Conservation (phyloP, 371 early-diverging fungal species). For the Mortierella sp. region DNA sequence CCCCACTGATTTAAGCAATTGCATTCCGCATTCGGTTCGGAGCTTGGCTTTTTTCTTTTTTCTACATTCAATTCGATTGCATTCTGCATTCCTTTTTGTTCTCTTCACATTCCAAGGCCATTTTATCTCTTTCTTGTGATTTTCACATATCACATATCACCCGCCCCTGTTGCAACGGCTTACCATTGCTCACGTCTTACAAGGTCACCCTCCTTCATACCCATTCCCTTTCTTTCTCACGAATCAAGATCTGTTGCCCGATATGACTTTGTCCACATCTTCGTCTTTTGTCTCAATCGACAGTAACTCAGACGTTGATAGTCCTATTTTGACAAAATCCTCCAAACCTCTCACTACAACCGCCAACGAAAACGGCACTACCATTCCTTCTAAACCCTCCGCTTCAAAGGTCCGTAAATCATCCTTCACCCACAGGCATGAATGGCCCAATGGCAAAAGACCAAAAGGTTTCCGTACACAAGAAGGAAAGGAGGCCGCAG, state of each 20-base stretch:
- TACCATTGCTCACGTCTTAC: neutral
- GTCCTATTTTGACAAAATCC: constrained; percentile 38
- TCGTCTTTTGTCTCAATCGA: constrained; percentile 37
- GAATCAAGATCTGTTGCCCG: neutral
- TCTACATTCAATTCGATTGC: neutral
- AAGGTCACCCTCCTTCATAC: too few species aligned
- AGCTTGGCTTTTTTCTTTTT: constrained; percentile 8
- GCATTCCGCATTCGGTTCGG: constrained; percentile 21
- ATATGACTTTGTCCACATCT: constrained; percentile 2
- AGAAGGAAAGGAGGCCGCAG: constrained; percentile 50
- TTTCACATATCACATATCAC: neutral
- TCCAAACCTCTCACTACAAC: constrained; percentile 9
- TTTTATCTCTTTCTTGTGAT: neutral
- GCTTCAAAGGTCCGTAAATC: neutral
- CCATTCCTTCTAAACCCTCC: neutral
- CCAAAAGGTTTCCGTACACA: constrained; percentile 43
- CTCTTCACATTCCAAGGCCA: neutral
- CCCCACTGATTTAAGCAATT: neutral
- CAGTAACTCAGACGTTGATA: constrained; percentile 32
- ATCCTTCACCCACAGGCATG: constrained; percentile 22
- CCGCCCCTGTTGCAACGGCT: neutral
- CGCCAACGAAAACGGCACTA: neutral
- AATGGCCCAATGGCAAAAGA: constrained; percentile 54
- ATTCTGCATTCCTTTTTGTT: neutral
- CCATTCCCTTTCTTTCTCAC: neutral